phyloP scores from a whole-genome alignment of 495 filamentous ascomycete genomes.

The Podospora conica region DNA sequence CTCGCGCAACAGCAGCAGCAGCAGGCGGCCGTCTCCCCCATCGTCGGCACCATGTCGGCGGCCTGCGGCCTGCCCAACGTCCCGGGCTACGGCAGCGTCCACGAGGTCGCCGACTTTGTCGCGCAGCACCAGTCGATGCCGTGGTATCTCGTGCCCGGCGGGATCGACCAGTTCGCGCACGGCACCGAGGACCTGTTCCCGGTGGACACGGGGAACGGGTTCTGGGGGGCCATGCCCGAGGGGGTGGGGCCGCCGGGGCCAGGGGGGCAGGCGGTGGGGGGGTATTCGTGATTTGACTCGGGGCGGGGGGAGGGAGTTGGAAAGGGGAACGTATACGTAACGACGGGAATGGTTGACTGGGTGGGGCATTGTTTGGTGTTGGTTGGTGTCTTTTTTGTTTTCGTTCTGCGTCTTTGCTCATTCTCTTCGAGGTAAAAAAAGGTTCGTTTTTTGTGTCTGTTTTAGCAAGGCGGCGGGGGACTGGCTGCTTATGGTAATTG shows the following conservation, averaged over 20 bases:
- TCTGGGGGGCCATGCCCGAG: slow-evolving; percentile 23
- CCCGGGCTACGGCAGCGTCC: slow-evolving; percentile 15
- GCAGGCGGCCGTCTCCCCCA: neutral
- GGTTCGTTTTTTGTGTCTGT: too few species aligned
- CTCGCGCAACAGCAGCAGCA: slow-evolving; percentile 1
- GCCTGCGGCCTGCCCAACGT: slow-evolving; percentile 10
- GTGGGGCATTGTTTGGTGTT: too few species aligned
- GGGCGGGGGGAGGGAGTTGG: too few species aligned
- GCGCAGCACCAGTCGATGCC: slow-evolving; percentile 28
- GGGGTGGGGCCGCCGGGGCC: neutral
- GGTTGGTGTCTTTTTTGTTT: too few species aligned
- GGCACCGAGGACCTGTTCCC: slow-evolving; percentile 24
- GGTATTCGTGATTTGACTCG: neutral
- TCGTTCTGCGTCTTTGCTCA: too few species aligned
- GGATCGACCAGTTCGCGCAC: slow-evolving; percentile 37
- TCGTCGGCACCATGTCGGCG: neutral
- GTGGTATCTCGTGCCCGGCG: slow-evolving; percentile 32
- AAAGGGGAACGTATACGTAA: too few species aligned
- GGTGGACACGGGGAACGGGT: slow-evolving; percentile 21
- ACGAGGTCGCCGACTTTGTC: slow-evolving; percentile 25
- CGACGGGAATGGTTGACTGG: too few species aligned
- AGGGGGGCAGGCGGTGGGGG: neutral
- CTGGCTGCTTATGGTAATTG: too few species aligned
- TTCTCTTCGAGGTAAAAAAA: too few species aligned
- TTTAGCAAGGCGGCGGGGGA: too few species aligned